Evolutionary conservation across 257 asterid genomes (phyloP).

Genomic region (Leptodermis oblonga): DNA sequence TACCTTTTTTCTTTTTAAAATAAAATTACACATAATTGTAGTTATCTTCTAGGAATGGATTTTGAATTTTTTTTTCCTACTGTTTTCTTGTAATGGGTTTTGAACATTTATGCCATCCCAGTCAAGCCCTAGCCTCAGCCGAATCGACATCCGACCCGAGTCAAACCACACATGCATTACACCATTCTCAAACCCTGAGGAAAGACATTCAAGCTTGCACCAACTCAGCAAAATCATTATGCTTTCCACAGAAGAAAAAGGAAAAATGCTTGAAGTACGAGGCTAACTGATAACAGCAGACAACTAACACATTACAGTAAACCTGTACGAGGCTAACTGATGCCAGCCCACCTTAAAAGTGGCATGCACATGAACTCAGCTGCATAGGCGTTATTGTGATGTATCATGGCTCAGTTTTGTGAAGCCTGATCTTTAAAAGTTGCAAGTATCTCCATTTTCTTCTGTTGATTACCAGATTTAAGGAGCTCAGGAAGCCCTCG

Average conservation of each 20-base stretch:
- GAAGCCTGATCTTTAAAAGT: neutral
- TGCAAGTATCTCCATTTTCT: neutral
- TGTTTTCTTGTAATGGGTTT: too few relatives aligned
- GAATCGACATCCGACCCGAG: too few relatives aligned
- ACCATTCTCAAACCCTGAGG: neutral
- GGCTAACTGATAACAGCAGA: neutral
- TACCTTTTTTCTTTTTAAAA: too few relatives aligned
- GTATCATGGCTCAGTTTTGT: neutral
- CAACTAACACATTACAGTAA: neutral
- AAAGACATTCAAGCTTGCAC: neutral
- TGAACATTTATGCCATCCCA: too few relatives aligned
- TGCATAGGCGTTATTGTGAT: neutral
- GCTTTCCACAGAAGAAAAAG: neutral
- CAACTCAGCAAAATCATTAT: neutral
- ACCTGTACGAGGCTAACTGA: neutral
- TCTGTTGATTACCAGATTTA: neutral
- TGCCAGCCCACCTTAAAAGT: neutral
- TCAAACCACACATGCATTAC: neutral
- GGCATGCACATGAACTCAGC: neutral
- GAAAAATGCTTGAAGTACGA: neutral
- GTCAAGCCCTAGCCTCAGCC: too few relatives aligned
- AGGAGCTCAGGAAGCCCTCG: slow-evolving; percentile 25
- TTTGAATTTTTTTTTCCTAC: too few relatives aligned
- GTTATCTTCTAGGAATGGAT: too few relatives aligned
- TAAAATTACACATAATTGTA: too few relatives aligned